A percentile compares a stretch with the other conserved stretches of the same genome.
Conservation (phyloP, 768 basidiomycete genomes). For the Pisolithus orientalis region DNA sequence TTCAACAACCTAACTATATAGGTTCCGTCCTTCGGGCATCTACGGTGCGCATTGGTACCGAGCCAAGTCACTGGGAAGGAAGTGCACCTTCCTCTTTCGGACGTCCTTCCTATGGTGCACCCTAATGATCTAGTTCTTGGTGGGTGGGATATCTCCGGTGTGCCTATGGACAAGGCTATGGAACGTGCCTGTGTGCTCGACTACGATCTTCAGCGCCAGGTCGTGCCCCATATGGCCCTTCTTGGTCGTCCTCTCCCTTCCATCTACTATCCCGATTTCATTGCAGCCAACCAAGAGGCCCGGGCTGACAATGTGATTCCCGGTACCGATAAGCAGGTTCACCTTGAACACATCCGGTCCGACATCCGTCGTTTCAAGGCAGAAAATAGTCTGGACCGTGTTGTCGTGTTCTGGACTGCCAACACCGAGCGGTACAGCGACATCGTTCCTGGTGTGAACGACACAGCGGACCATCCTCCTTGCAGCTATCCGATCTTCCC, state of each 20-base stretch:
- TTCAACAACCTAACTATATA: constrained; percentile 96
- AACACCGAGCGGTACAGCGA: constrained; percentile 98
- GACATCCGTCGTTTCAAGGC: constrained; percentile 93
- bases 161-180: constrained; percentile 89
- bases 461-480: constrained; percentile 88
- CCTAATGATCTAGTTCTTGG: constrained; percentile 97
- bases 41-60: constrained; percentile 85
- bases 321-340: constrained; percentile 80
- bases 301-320: constrained; percentile 92
- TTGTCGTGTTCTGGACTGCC: constrained; percentile 96
- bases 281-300: constrained; percentile 94
- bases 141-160: constrained; percentile 94
- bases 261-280: constrained; percentile 96
- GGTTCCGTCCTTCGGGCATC: constrained; percentile 95
- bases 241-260: constrained; percentile 84
- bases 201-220: constrained; percentile 95
- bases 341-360: constrained; percentile 87
- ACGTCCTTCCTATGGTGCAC: constrained; percentile 95
- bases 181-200: constrained; percentile 88
- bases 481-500: constrained; percentile 72
- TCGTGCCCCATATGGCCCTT: constrained; percentile 76
- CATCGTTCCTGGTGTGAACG: constrained; percentile 91
- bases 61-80: constrained; percentile 76
- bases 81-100: constrained; percentile 85
- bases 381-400: constrained; percentile 75